A percentile compares a stretch with the other conserved stretches of the same genome.
phyloP scores from a whole-genome alignment of 805 yeast species.

The Phaffomyces opuntiae region DNA sequence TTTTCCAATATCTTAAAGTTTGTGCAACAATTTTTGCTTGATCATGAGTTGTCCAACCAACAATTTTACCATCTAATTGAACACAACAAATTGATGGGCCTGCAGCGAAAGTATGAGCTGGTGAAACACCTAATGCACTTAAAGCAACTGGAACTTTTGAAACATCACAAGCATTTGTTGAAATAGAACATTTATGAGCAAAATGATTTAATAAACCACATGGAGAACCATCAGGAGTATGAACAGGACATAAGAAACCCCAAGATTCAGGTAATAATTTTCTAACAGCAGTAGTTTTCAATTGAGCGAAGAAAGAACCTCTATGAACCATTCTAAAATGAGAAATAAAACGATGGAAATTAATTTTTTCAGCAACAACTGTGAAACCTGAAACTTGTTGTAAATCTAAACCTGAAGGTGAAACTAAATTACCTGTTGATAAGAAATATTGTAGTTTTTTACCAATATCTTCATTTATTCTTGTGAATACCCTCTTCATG shows the following conservation, averaged over 20 bases:
- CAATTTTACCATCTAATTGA: constrained; percentile 84
- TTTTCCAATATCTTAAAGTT: constrained; percentile 88
- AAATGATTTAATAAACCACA: constrained; percentile 97
- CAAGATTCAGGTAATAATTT: constrained; percentile 95
- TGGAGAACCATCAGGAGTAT: constrained; percentile 99
- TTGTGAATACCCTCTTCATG: constrained; percentile 67
- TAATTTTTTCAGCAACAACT: constrained; percentile 97
- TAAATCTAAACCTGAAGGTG: constrained; percentile 94
- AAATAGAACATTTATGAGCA: constrained; percentile 87
- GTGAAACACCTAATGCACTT: constrained; percentile 70
- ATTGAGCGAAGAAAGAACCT: constrained; percentile 97
- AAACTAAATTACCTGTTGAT: constrained; percentile 94
- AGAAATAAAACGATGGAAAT: constrained; percentile 93
- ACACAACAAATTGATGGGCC: constrained; percentile 88
- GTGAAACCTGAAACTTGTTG: constrained; percentile 98
- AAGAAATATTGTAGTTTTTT: constrained; percentile 89
- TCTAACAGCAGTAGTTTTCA: constrained; percentile 95
- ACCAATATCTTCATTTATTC: constrained; percentile 90
- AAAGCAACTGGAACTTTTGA: constrained; percentile 61
- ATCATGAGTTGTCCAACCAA: constrained; percentile 92
- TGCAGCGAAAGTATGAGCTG: constrained; percentile 73
- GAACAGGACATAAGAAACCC: constrained; percentile 99
- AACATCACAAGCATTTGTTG: constrained; percentile 72
- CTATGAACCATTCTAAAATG: constrained; percentile 99
- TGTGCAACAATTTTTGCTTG: constrained; percentile 84